These are phyloP conservation scores for Helenozyma baotianmanensis DNA, from an alignment of 805 yeast genomes.

Conservation along the genomic window DNA sequence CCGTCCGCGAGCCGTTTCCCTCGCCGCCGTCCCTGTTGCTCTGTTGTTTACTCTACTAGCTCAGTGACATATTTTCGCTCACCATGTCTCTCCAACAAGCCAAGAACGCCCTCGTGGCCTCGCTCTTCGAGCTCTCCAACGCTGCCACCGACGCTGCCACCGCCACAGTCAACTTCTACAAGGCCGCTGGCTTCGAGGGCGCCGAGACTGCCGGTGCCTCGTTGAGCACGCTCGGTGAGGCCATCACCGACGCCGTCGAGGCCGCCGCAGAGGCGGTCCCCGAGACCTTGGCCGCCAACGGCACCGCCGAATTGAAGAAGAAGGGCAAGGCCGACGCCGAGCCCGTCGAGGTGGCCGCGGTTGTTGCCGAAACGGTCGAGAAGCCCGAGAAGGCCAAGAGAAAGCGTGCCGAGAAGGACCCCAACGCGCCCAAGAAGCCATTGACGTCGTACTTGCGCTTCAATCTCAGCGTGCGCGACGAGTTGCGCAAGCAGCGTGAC, in stretches of 20 bases:
- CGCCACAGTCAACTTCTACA: constrained; percentile 74
- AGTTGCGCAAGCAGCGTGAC: constrained; percentile 64
- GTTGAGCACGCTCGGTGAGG: constrained; percentile 26
- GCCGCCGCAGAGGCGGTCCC: constrained; percentile 35
- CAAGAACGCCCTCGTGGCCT: constrained; percentile 52
- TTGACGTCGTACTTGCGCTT: constrained; percentile 79
- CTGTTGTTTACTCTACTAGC: no score
- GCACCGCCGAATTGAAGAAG: constrained; percentile 10
- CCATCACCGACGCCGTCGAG: constrained; percentile 25
- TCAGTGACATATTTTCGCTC: no score
- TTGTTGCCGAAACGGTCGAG: constrained; percentile 4
- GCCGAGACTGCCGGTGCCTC: constrained; percentile 33
- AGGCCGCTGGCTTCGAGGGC: constrained; percentile 48
- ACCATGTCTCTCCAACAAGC: constrained; percentile 15
- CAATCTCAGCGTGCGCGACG: constrained; percentile 68
- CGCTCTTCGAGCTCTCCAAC: constrained; percentile 75
- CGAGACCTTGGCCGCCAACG: constrained; percentile 22
- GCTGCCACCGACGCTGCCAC: constrained; percentile 84
- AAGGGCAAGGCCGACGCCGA: constrained; percentile 6
- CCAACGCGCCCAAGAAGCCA: constrained; percentile 95
- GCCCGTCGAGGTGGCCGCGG: neutral
- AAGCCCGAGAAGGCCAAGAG: constrained; percentile 44
- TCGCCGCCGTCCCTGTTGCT: neutral
- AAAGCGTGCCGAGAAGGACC: constrained; percentile 58
- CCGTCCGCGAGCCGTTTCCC: no score